phyloP scores from a whole-genome alignment of 352 stramenopile genomes.

The Pythium sukuiense region DNA sequence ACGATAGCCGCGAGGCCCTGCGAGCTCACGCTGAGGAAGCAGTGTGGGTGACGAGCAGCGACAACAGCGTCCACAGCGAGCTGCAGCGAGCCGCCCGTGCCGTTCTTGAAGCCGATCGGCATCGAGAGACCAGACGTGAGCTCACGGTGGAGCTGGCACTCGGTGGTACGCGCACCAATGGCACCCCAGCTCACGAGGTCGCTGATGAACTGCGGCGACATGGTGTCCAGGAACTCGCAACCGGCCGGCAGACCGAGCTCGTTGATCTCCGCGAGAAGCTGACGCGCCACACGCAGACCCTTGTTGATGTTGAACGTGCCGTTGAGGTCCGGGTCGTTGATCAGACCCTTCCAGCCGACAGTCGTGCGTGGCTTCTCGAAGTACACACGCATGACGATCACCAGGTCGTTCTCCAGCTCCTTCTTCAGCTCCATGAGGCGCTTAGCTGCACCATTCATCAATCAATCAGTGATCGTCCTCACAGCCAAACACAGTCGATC shows the following conservation, averaged over 20 bases:
- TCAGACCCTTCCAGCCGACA: conserved; percentile 89
- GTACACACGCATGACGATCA: conserved; percentile 91
- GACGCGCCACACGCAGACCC: conserved; percentile 75
- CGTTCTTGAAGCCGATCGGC: conserved; percentile 93
- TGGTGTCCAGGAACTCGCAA: conserved; percentile 90
- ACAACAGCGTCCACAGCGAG: conserved; percentile 85
- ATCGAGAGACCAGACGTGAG: conserved; percentile 89
- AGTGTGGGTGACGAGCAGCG: conserved; percentile 81
- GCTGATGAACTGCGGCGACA: conserved; percentile 90
- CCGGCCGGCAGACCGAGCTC: conserved; percentile 81
- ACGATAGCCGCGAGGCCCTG: conserved; percentile 88
- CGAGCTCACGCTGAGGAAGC: conserved; percentile 87
- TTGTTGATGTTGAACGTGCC: conserved; percentile 93
- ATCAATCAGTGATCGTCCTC: background rate
- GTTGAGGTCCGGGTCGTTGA: conserved; percentile 90
- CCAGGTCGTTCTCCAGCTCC: conserved; percentile 76
- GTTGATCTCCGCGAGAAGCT: conserved; percentile 86
- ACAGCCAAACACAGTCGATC: background rate
- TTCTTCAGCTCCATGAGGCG: conserved; percentile 68
- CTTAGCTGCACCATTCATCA: conserved; percentile 38
- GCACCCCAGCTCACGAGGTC: conserved; percentile 89
- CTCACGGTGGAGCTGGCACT: conserved; percentile 89
- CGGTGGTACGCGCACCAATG: conserved; percentile 89
- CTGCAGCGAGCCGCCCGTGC: conserved; percentile 84
- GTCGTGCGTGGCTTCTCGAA: conserved; percentile 91